Percentiles rank a stretch among this genome's conserved stretches.
Conservation (phyloP, 768 basidiomycete genomes). For the Termitomyces sp. region DNA sequence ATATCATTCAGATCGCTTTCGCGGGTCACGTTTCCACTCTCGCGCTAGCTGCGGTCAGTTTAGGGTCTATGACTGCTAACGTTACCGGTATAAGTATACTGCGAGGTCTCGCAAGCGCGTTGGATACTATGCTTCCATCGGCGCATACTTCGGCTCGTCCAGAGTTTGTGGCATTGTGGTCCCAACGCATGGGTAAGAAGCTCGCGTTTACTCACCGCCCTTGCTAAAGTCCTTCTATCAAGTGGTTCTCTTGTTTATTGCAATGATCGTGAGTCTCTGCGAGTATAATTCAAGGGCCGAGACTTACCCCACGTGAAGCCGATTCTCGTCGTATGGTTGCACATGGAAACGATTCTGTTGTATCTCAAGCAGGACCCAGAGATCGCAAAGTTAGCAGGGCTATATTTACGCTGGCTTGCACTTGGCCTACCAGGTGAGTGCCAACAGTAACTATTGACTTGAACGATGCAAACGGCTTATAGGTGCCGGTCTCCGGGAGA, state of each 20-base stretch:
- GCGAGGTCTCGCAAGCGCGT: conserved; percentile 71
- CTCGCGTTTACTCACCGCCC: not conserved
- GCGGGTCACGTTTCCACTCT: conserved; percentile 88
- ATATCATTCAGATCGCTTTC: conserved; percentile 77
- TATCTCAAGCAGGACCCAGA: conserved; percentile 5
- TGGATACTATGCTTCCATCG: conserved; percentile 92
- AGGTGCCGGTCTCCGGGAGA: conserved; percentile 44
- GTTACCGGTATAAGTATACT: conserved; percentile 73
- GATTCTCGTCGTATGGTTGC: not conserved
- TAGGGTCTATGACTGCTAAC: conserved; percentile 66
- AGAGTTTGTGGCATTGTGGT: conserved; percentile 80
- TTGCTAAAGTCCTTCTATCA: not conserved
- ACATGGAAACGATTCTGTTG: not conserved
- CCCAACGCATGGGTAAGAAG: conserved; percentile 74
- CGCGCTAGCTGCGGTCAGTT: conserved; percentile 76
- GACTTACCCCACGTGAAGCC: not conserved
- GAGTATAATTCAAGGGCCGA: not conserved
- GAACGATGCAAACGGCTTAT: not conserved
- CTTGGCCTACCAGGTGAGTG: conserved; percentile 1
- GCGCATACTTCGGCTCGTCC: conserved; percentile 92
- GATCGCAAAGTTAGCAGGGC: not conserved
- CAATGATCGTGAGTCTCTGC: not conserved
- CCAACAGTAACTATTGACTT: not conserved
- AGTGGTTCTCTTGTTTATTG: not conserved
- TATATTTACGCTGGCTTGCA: conserved; percentile 3